A percentile compares a stretch with the other conserved stretches of the same genome.
These are phyloP conservation scores for Neurospora sp. DNA, from an alignment of 495 filamentous ascomycete genomes.

Conservation along the genomic window DNA sequence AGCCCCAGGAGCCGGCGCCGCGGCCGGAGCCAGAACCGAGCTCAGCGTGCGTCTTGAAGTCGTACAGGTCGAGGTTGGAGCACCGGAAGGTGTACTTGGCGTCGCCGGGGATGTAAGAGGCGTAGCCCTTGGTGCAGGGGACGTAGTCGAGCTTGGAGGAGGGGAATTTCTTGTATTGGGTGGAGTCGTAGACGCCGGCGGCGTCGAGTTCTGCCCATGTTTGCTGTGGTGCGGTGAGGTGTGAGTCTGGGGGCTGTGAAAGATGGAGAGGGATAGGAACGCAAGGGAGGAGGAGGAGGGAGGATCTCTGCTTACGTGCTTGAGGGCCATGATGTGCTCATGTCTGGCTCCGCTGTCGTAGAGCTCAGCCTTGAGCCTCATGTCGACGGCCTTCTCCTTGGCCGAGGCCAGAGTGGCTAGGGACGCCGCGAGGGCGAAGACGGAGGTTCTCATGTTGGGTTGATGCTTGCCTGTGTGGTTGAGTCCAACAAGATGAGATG, in stretches of 20 bases:
- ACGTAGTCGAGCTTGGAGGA: conserved; percentile 12
- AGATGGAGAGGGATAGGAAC: not conserved
- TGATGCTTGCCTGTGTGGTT: not conserved
- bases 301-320: conserved; percentile 19
- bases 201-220: conserved; percentile 25
- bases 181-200: conserved; percentile 28
- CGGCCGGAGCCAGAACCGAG: conserved; percentile 34
- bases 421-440: conserved; percentile 24
- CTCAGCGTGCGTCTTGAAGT: conserved; percentile 41
- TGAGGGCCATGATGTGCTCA: conserved; percentile 35
- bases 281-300: not conserved
- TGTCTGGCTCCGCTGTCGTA: conserved; percentile 38
- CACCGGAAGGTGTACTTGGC: conserved; percentile 40
- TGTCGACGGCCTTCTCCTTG: conserved; percentile 23
- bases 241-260: not conserved
- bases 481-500: not conserved
- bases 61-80: conserved; percentile 43
- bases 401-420: conserved; percentile 20
- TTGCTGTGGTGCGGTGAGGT: conserved; percentile 1
- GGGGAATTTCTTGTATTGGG: conserved; percentile 23
- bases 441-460: not conserved
- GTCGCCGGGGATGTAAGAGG: conserved; percentile 30
- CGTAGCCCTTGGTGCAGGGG: conserved; percentile 39
- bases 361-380: conserved; percentile 16
- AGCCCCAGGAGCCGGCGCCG: conserved; percentile 41